phyloP scores from a whole-genome alignment of 495 filamentous ascomycete species.

The Astrothelium macrocarpum region DNA sequence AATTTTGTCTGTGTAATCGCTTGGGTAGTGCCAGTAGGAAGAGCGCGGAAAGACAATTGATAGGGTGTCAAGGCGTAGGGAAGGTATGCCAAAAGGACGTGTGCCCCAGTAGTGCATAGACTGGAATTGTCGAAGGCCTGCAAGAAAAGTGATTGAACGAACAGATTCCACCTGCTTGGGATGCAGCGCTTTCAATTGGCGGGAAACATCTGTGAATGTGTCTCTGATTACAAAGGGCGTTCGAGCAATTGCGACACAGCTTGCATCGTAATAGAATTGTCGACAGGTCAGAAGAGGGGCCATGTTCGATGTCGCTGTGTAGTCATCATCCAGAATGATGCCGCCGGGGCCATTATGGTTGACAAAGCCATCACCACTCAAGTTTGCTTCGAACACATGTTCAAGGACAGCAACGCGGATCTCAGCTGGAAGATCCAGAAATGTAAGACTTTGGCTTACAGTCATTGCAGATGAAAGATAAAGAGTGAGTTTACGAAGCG shows the following conservation, averaged over 20 bases:
- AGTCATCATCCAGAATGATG: slow-evolving; percentile 20
- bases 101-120: slow-evolving; percentile 21
- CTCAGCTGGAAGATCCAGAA: slow-evolving; percentile 19
- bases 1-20: slow-evolving; percentile 22
- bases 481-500: not conserved
- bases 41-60: slow-evolving; percentile 23
- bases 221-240: slow-evolving; percentile 23
- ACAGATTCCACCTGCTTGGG: slow-evolving; percentile 18
- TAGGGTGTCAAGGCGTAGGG: slow-evolving; percentile 21
- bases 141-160: slow-evolving; percentile 22
- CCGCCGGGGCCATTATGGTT: slow-evolving; percentile 3
- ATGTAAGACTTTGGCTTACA: not conserved
- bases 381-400: slow-evolving; percentile 13
- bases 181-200: slow-evolving; percentile 13
- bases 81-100: slow-evolving; percentile 20
- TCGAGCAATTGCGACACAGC: slow-evolving; percentile 15
- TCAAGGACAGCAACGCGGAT: slow-evolving; percentile 17
- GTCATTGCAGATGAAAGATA: not conserved
- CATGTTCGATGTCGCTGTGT: slow-evolving; percentile 14
- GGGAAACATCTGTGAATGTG: slow-evolving; percentile 17
- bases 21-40: slow-evolving; percentile 24
- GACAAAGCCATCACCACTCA: slow-evolving; percentile 9
- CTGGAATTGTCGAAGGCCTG: slow-evolving; percentile 20
- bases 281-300: slow-evolving; percentile 22
- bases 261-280: slow-evolving; percentile 24